Base-by-base conservation (phyloP, 2,329 filamentous ascomycete species). In the Trichophyton mentagrophytes region DNA sequence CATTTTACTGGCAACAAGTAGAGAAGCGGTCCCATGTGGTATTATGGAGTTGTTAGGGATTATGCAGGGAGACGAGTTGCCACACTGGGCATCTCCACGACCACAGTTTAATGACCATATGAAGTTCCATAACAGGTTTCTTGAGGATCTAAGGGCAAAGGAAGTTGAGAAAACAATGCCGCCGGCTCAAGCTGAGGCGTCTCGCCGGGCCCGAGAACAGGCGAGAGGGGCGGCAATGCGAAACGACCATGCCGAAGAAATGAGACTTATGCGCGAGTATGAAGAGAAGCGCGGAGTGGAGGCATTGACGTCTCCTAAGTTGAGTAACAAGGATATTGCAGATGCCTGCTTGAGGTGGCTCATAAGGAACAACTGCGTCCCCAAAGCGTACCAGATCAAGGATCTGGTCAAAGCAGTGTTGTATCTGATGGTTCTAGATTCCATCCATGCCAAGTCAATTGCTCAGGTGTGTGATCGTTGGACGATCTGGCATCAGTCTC, bases 391-490 rank as follows among this genome's bases (percentile, higher is more conserved):
- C 60, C 65, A 64, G 2, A 57, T 66, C 17, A 57, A 61, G 6
- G 62, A 68, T 13, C 38, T 69, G 2, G 69, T 63, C 8, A 64
- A 67, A 38, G 67, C 68, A 3, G 65, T 67, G 2, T 61, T 69
- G 49, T 70, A 69, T 61, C 62, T 70, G 7, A 65, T 70, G 61
- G 64, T 69, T 8, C 61, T 70, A 2, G 68, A 70, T 22, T 56
- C 36, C 6, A 61, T 42, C 6, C 62, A 66, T 49, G 67, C 65
- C 4, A 64, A 61, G 55, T 62, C 61, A 13, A 65, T 69, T 30
- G 58, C 63, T 20, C 64, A 67, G 30, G 65, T 69, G 25, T 64
- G 69, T 17, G 67, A 69, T 57, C 65, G 67, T 33, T 70, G 69
- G 69, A 63, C 63, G 46, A 60, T 64, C 46, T 70, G 68, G 69